These are phyloP conservation scores for Eutrema salsugineum DNA, from an alignment of 441 rosid species.

Conservation along the genomic window DNA sequence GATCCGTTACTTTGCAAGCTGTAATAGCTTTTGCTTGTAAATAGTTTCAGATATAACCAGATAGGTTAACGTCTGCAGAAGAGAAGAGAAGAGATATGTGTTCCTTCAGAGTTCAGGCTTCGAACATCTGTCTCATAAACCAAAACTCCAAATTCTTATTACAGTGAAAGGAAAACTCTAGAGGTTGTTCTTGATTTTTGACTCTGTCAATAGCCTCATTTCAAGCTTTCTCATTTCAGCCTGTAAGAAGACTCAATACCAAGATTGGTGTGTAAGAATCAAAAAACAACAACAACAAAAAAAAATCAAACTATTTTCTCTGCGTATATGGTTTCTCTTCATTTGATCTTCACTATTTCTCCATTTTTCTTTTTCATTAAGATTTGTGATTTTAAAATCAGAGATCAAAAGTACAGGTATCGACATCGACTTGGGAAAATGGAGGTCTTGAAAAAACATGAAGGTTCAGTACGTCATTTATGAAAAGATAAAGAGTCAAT, in stretches of 20 bases:
- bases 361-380: not conserved
- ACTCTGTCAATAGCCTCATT: not conserved
- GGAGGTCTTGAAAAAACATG: not conserved
- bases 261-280: not conserved
- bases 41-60: constrained; percentile 13
- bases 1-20: not conserved
- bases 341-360: not conserved
- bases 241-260: not conserved
- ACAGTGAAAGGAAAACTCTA: not conserved
- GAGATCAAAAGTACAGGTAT: not conserved
- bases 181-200: constrained; percentile 3
- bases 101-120: not conserved
- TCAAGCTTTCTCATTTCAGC: not conserved
- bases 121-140: constrained; percentile 14
- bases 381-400: not conserved
- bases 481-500: not conserved
- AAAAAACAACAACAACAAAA: not conserved
- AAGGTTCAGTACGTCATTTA: not conserved
- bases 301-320: not conserved
- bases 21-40: constrained; percentile 5
- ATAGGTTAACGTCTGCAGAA: constrained; percentile 5
- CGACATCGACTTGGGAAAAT: too few relatives aligned
- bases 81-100: not conserved
- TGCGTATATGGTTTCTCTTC: not conserved
- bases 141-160: not conserved